phyloP scores from a whole-genome alignment of 2,329 filamentous ascomycete species.

The Tolypocladium ovalisporum region DNA sequence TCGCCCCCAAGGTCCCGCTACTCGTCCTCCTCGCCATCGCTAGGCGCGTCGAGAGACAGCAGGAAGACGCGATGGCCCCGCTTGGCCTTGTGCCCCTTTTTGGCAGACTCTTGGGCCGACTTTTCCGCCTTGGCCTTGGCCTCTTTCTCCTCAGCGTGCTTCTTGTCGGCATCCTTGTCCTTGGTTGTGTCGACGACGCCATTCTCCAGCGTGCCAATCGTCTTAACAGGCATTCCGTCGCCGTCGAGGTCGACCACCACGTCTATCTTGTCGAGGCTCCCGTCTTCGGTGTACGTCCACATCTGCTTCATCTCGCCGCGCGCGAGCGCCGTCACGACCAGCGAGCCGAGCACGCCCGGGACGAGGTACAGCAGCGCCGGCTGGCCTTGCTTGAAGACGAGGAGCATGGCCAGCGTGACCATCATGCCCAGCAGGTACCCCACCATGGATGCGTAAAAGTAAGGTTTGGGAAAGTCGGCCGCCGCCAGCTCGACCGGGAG shows the following conservation, averaged over 20 bases:
- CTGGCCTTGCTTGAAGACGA: slow-evolving; percentile 71
- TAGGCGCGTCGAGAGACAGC: slow-evolving; percentile 20
- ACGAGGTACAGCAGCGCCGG: slow-evolving; percentile 89
- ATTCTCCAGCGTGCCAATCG: slow-evolving; percentile 24
- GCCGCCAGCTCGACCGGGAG: slow-evolving; percentile 24
- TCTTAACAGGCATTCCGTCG: slow-evolving; percentile 33
- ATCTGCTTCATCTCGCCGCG: slow-evolving; percentile 64
- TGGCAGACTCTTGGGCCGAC: not conserved
- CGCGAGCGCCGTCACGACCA: slow-evolving; percentile 63
- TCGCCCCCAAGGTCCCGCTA: not conserved
- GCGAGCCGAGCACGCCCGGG: slow-evolving; percentile 63
- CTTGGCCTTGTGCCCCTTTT: slow-evolving; percentile 1
- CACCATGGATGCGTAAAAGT: slow-evolving; percentile 66
- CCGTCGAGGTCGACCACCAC: slow-evolving; percentile 44
- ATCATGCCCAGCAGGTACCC: slow-evolving; percentile 76
- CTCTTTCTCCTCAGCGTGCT: slow-evolving; percentile 7
- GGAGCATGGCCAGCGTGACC: slow-evolving; percentile 63
- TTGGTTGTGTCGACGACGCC: slow-evolving; percentile 25
- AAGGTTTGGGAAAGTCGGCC: slow-evolving; percentile 63
- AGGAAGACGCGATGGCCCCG: slow-evolving; percentile 19
- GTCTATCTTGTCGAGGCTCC: slow-evolving; percentile 42
- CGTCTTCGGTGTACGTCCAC: slow-evolving; percentile 74
- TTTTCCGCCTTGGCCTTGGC: slow-evolving; percentile 1
- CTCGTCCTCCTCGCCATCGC: slow-evolving; percentile 8
- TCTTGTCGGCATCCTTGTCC: slow-evolving; percentile 9